Evolutionary conservation across 352 stramenopile species (phyloP), one percentile per base, ranked within the genome.

Genomic region (Globisporangium okanoganense): DNA sequence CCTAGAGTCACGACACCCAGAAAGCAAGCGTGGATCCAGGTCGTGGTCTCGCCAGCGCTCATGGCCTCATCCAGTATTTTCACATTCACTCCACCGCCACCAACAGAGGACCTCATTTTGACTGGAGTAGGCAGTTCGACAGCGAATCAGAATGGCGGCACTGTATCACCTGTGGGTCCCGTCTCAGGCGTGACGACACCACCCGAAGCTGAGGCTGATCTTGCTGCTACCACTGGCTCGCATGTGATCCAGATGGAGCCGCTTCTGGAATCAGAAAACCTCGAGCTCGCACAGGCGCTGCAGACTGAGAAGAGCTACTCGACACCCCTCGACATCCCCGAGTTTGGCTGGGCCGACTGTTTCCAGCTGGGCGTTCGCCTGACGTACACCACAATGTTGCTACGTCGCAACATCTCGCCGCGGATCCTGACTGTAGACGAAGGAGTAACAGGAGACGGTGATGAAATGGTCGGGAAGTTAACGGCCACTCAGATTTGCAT

Each of bases 331-430:
- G 81, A 90, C 40, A 70, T 82, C 1, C 69, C 71, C 1, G 40
- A 69, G 27, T 76, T 88, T 44, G 78, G 78, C 0, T 88, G 67
- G 75, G 64, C 53, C 49, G 60, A 87, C 56, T 76, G 68, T 41
- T 78, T 77, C 51, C 71, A 82, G 48, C 70, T 90, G 29, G 81
- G 81, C 3, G 6, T 72, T 0, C 61, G n/a, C 7, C 59, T 90
- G n/a, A 60, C 76, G 1, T 87, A 86, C 48, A 75, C 64, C 31
- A 58, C 62, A 1, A 67, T 90, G 48, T 67, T 83, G 27, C 65
- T 90, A 16, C 76, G 81, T 3, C 66, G 73, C 22, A 71, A 83
- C 49, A 73, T 88, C 20, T 88, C 81, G 0, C 59, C 71, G 8
- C 71, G 69, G 0, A 64, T 62, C 6, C 51, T 87, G 7, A 25